A percentile compares a stretch with the other conserved stretches of the same genome.
Conservation (phyloP, 2,329 filamentous ascomycete species). For the Claviceps pazoutovae region DNA sequence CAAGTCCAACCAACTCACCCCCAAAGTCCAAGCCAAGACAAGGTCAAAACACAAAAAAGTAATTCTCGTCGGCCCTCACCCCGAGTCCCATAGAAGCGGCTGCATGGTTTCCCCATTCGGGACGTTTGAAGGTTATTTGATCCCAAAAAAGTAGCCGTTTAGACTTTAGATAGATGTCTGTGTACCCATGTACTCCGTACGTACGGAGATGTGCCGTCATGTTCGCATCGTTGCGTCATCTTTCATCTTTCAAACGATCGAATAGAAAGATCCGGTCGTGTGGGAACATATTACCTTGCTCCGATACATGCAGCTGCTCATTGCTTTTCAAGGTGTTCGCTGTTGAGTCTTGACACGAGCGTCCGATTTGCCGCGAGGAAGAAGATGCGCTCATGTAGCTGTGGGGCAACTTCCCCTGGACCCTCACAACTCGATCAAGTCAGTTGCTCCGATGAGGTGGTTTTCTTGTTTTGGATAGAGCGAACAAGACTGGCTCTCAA, state of each 20-base stretch:
- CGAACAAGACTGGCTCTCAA: too few relatives aligned
- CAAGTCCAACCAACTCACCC: not conserved
- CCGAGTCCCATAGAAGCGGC: not conserved
- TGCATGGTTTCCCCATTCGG: not conserved
- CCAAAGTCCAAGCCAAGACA: too few relatives aligned
- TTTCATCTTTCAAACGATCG: too few relatives aligned
- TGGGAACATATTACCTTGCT: too few relatives aligned
- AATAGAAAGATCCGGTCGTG: too few relatives aligned
- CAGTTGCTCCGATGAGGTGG: too few relatives aligned
- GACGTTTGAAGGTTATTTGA: not conserved
- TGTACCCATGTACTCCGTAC: not conserved
- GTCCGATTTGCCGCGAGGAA: not conserved
- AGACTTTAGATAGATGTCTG: not conserved
- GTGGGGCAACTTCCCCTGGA: too few relatives aligned
- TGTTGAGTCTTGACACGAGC: not conserved
- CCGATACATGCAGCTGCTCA: too few relatives aligned
- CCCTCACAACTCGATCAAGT: too few relatives aligned
- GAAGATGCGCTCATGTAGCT: too few relatives aligned
- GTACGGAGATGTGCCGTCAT: not conserved
- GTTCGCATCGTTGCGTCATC: too few relatives aligned
- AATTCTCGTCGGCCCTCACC: not conserved
- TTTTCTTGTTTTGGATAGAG: too few relatives aligned
- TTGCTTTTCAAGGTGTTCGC: not conserved
- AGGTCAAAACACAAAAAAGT: not conserved
- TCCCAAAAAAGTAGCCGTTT: not conserved